Evolutionary conservation across 352 stramenopile species (phyloP).

Genomic region (Globisporangium acanthophoron): DNA sequence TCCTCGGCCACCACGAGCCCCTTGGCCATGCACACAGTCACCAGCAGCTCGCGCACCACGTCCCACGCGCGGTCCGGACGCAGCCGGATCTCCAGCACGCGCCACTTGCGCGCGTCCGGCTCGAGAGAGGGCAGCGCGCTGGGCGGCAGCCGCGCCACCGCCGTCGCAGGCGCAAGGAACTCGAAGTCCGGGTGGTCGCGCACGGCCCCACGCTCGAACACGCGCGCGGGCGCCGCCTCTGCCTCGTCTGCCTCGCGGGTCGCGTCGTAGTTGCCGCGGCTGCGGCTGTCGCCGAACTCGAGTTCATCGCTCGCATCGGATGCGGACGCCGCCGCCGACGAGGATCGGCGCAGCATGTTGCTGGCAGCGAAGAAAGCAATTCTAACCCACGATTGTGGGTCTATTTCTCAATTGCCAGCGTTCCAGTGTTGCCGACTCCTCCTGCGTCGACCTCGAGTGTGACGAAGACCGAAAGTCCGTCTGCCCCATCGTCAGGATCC

Average conservation of each 20-base stretch:
- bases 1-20: constrained; percentile 59
- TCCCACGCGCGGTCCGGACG: constrained; percentile 67
- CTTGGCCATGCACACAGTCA: constrained; percentile 73
- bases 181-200: constrained; percentile 69
- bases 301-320: background rate
- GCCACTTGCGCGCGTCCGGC: constrained; percentile 58
- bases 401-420: too few relatives aligned
- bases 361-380: background rate
- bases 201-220: constrained; percentile 42
- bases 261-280: constrained; percentile 20
- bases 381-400: background rate
- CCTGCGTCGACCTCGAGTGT: too few relatives aligned
- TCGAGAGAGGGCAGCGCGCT: constrained; percentile 42
- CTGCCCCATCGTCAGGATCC: too few relatives aligned
- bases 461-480: too few relatives aligned
- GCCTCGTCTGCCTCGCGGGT: constrained; percentile 64
- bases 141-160: background rate
- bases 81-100: constrained; percentile 63
- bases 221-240: constrained; percentile 31
- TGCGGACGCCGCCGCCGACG: background rate
- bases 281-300: background rate
- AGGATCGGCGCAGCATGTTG: background rate
- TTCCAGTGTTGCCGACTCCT: too few relatives aligned
- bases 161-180: constrained; percentile 25
- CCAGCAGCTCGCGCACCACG: constrained; percentile 74